Evolutionary conservation across 2,329 filamentous ascomycete genomes (phyloP), one percentile per base, ranked within the genome.

Genomic region (Trichoderma koningii): DNA sequence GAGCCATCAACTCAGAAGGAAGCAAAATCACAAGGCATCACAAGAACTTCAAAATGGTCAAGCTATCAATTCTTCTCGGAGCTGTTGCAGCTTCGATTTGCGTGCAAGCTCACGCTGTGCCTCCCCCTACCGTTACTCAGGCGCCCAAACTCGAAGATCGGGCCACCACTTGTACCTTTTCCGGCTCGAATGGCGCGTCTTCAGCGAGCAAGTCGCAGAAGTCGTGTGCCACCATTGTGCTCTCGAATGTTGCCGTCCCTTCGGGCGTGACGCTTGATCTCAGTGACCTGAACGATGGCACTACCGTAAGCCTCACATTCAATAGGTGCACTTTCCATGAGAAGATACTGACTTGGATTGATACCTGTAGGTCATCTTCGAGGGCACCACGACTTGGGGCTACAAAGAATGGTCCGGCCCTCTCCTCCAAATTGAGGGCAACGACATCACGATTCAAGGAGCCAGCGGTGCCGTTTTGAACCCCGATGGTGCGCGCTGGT

Each of bases 401-500:
- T 62, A 62, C 6, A 34, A 62, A 26, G 59, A 62, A 34, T 62
- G 59, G 59, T 34, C 48, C 21, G 59, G 59, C n/a, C 59, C 59
- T 45, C 38, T 62, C 6, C 59, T 62, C 17, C 59, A 62, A 21
- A 62, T 62, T 17, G 59, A 53, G 23, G 59, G 59, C 23, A 53
- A 52, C 14, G 48, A 62, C 34, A 62, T 62, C 38, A 62, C 48
- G 14, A 45, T 62, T 1, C 47, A 62, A 42, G 59, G 59, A 1
- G 59, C 59, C 38, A 53, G 59, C 15, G 59, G 59, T 17, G 48
- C 59, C 5, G 38, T 53, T 53, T 38, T 62, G 38, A 44, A 62
- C 7, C 38, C 59, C 19, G 48, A 53, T 5, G 59, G 59, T 4
- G 23, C 59, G 10, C 73, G 76, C 34, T 89, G 83, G 82, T 89